Conservation (phyloP, 371 early-diverging fungal genomes). For the Rhizopus microsporus region DNA sequence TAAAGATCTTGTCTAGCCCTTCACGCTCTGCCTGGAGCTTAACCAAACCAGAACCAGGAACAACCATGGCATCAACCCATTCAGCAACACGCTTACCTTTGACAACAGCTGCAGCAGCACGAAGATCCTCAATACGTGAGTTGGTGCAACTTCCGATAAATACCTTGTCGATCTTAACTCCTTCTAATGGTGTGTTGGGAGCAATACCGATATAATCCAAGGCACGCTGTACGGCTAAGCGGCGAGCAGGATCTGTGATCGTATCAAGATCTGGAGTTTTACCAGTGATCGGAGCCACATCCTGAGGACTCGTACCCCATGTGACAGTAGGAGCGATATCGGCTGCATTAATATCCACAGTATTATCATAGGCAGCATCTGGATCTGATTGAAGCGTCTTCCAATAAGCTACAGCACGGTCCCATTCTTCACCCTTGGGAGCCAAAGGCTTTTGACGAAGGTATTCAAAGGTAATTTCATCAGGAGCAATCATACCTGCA, state of each 20-base stretch:
- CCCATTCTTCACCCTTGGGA: constrained; percentile 63
- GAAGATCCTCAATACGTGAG: constrained; percentile 75
- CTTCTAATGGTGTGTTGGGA: constrained; percentile 62
- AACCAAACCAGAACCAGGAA: constrained; percentile 71
- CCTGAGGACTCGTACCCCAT: constrained; percentile 75
- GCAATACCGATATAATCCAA: constrained; percentile 66
- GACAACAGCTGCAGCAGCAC: constrained; percentile 65
- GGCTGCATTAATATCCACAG: constrained; percentile 56
- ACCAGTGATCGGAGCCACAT: constrained; percentile 64
- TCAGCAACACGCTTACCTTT: constrained; percentile 62
- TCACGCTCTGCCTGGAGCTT: constrained; percentile 72
- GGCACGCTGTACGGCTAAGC: constrained; percentile 57
- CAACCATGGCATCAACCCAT: constrained; percentile 70
- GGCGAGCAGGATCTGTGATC: constrained; percentile 42
- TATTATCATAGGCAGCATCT: constrained; percentile 62
- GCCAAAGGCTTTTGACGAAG: constrained; percentile 63
- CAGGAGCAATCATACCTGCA: constrained; percentile 75
- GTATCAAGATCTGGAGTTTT: constrained; percentile 57
- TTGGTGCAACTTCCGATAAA: constrained; percentile 77
- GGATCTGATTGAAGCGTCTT: constrained; percentile 57
- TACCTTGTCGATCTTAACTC: constrained; percentile 64
- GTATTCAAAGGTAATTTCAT: constrained; percentile 68
- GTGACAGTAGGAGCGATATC: constrained; percentile 68
- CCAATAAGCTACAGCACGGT: constrained; percentile 68
- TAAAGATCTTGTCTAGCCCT: constrained; percentile 66